Conservation (phyloP, 371 early-diverging fungal species). For the Choanephora cucurbitarum region DNA sequence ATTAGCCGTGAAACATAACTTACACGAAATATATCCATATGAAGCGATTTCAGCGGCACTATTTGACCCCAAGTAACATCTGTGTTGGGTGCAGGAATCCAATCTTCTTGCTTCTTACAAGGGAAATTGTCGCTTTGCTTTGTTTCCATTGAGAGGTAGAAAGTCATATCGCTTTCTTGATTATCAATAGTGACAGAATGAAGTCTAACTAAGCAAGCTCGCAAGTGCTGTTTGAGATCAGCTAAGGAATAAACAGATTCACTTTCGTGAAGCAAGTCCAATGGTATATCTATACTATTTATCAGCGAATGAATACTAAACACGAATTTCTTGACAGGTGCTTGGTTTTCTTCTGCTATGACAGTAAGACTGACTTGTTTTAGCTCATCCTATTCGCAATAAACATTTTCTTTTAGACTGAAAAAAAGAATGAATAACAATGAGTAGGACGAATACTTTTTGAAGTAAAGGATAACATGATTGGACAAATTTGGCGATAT, state of each 20-base stretch:
- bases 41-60: slow-evolving; percentile 48
- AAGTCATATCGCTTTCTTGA: slow-evolving; percentile 31
- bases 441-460: slow-evolving; percentile 32
- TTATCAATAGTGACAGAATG: slow-evolving; percentile 18
- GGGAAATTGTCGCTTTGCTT: slow-evolving; percentile 20
- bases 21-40: slow-evolving; percentile 48
- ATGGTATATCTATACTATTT: slow-evolving; percentile 1
- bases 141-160: slow-evolving; percentile 46
- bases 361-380: slow-evolving; percentile 43
- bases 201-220: slow-evolving; percentile 45
- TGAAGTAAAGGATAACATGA: slow-evolving; percentile 44
- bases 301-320: slow-evolving; percentile 49
- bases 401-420: too few species aligned
- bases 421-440: neutral
- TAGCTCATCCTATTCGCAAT: slow-evolving; percentile 36
- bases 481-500: slow-evolving; percentile 49
- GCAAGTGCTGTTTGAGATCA: slow-evolving; percentile 46
- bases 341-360: slow-evolving; percentile 7
- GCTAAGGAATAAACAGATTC: slow-evolving; percentile 26
- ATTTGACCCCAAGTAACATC: slow-evolving; percentile 21
- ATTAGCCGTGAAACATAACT: neutral
- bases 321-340: slow-evolving; percentile 53
- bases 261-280: slow-evolving; percentile 6
- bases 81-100: slow-evolving; percentile 48
- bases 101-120: slow-evolving; percentile 14